phyloP scores from a whole-genome alignment of 345 rosid genomes.

The Nasturtium officinale region DNA sequence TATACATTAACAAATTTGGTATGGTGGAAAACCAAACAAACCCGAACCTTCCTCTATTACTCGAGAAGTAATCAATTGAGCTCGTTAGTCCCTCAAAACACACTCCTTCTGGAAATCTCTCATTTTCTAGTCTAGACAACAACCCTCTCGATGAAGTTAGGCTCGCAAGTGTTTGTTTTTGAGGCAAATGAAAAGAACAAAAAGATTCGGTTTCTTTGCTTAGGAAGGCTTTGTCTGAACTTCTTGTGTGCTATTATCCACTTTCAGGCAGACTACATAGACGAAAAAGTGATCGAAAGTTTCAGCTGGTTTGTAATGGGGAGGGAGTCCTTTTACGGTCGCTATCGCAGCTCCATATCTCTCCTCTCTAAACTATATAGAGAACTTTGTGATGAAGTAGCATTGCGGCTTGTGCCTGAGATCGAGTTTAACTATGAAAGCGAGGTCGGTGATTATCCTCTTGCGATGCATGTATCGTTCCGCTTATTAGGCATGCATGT shows the following conservation, averaged over 20 bases:
- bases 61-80: conserved; percentile 8
- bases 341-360: conserved; percentile 41
- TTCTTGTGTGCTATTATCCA: conserved; percentile 53
- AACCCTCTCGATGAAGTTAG: conserved; percentile 37
- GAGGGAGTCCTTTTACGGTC: conserved; percentile 53
- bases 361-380: conserved; percentile 44
- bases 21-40: too few species aligned
- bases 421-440: conserved; percentile 6
- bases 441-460: conserved; percentile 35
- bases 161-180: conserved; percentile 40
- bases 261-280: conserved; percentile 54
- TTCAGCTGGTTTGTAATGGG: conserved; percentile 38
- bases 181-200: conserved; percentile 20
- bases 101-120: conserved; percentile 42
- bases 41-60: conserved; percentile 9
- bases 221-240: conserved; percentile 53
- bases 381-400: conserved; percentile 40
- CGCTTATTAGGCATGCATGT: too few species aligned
- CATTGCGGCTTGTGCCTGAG: conserved; percentile 32
- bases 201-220: conserved; percentile 35
- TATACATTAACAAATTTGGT: too few species aligned
- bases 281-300: conserved; percentile 39
- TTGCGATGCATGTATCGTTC: conserved; percentile 44
- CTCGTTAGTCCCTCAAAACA: conserved; percentile 51
- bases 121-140: conserved; percentile 52